Evolutionary conservation across 2,329 filamentous ascomycete genomes (phyloP), one percentile per base, ranked within the genome.

Genomic region (Hypoxylon sp.): DNA sequence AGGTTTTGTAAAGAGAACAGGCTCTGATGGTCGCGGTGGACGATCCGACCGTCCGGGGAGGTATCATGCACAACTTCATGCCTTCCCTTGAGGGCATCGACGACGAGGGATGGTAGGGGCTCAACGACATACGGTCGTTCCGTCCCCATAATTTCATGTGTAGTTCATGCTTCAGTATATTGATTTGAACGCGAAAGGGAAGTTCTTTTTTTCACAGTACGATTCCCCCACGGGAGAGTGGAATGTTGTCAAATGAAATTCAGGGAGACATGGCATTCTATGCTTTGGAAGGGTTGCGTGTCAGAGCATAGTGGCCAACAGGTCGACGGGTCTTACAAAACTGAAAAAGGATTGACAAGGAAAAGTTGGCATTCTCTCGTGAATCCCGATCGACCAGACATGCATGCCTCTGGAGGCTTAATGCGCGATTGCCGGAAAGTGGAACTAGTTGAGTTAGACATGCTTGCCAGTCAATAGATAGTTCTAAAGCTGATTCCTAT

Each of bases 181-280:
- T 60, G 60, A 45, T 64, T 62, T 40, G 68, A 66, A 53, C 60
- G 58, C 59, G 61, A 55, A 18, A 45, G 44, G 68, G 42, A 8
- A 26, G 6, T 50, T 36, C 33, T 61, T 63, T 62, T 61, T 62
- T 65, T 64, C 68, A 69, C 52, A 69, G 57, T 48, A 65, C 59
- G 60, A 66, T 63, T 71, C 69, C 69, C 69, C 69, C 69, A 66
- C 69, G 69, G 69, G 70, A 66, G 52, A 64, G 64, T 65, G 68
- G 61, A 33, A 38, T 58, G 40, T 58, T 66, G 61, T 64, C 59
- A 63, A 57, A 65, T 51, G 56, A 61, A 55, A 48, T 51, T 61
- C 26, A 22, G 52, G 45, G 52, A 51, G 60, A 57, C 51, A 46
- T 46, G 60, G 45, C 63, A 40, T 46, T 48, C 42, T 64, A 16